phyloP scores from a whole-genome alignment of 805 yeast genomes.

The Pichia exigua region DNA sequence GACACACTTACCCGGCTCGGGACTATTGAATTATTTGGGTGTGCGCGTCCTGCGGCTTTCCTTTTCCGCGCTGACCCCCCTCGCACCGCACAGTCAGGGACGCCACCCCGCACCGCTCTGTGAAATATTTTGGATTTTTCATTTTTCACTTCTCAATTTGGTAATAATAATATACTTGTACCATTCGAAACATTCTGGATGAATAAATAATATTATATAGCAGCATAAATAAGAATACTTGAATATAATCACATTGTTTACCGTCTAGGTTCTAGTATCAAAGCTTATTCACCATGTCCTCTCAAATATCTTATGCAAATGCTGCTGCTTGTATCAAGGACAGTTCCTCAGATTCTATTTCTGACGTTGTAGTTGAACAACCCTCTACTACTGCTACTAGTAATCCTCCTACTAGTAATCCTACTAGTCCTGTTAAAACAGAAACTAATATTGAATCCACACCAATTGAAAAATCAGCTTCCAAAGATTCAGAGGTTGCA shows the following conservation, averaged over 20 bases:
- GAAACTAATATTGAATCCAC: neutral
- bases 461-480: neutral
- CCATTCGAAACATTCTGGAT: neutral
- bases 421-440: neutral
- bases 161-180: neutral
- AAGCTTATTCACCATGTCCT: neutral
- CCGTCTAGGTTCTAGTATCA: neutral
- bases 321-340: slow-evolving; percentile 18
- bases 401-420: neutral
- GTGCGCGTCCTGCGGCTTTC: too few species aligned
- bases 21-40: too few species aligned
- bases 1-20: neutral
- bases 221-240: too few species aligned
- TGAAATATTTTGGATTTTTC: neutral
- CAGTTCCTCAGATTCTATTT: neutral
- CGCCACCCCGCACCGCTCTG: neutral
- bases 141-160: neutral
- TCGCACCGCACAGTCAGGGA: neutral
- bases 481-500: neutral
- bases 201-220: too few species aligned
- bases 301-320: slow-evolving; percentile 27
- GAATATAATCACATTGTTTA: too few species aligned
- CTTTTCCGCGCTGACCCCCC: neutral
- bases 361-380: neutral
- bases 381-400: neutral